These are phyloP conservation scores for Daldinia concentrica DNA, from an alignment of 495 filamentous ascomycete genomes.

Conservation along the genomic window DNA sequence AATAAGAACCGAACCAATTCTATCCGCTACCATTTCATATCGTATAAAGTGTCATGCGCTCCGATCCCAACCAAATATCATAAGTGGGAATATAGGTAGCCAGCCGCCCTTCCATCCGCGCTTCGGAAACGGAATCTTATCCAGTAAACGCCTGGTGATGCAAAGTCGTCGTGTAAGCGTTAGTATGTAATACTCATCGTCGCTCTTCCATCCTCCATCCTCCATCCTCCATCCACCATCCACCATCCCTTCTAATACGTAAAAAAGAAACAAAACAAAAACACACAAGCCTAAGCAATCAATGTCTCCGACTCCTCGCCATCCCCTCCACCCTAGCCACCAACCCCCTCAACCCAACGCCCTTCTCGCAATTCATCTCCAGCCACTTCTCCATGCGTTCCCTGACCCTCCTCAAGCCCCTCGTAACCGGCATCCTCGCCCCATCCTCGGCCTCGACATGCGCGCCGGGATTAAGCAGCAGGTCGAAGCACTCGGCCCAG, in stretches of 20 bases:
- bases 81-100: not conserved
- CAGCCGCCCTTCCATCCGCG: not conserved
- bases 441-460: slow-evolving; percentile 70
- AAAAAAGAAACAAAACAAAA: no score
- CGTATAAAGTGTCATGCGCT: not conserved
- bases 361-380: slow-evolving; percentile 45
- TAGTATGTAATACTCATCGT: not conserved
- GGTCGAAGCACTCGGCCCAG: slow-evolving; percentile 83
- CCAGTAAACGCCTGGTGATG: slow-evolving; percentile 4
- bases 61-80: not conserved
- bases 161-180: slow-evolving; percentile 5
- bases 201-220: not conserved
- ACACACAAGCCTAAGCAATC: not conserved
- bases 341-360: slow-evolving; percentile 69
- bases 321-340: slow-evolving; percentile 74
- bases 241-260: not conserved
- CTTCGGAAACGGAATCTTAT: not conserved
- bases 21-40: not conserved
- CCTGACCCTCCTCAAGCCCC: slow-evolving; percentile 70
- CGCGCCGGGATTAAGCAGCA: slow-evolving; percentile 81
- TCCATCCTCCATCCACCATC: not conserved
- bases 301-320: slow-evolving; percentile 48
- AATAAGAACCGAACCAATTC: slow-evolving; percentile 1
- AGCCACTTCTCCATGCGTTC: slow-evolving; percentile 84
- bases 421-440: slow-evolving; percentile 74